These are phyloP conservation scores for Irpex lacteus DNA, from an alignment of 1,284 basidiomycete genomes.

Conservation along the genomic window DNA sequence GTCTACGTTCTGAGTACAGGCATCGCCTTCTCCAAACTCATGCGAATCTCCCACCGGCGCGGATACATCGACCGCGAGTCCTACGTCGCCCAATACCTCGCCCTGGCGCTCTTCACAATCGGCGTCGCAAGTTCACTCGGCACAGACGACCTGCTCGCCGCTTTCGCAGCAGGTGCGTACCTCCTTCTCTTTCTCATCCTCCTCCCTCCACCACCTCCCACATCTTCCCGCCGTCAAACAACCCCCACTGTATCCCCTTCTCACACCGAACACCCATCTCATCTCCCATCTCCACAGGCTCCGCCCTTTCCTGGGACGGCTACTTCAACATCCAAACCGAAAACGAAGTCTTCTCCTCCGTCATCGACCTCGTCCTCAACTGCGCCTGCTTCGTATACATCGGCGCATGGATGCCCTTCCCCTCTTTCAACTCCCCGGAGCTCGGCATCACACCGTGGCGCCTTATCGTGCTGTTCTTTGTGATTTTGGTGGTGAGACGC, in stretches of 20 bases:
- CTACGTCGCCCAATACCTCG: conserved; percentile 88
- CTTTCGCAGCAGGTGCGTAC: conserved; percentile 82
- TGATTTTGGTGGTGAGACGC: conserved; percentile 69
- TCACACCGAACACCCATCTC: too few relatives aligned
- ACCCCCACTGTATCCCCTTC: too few relatives aligned
- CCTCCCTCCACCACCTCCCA: too few relatives aligned
- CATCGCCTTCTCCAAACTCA: conserved; percentile 69
- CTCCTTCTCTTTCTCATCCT: too few relatives aligned
- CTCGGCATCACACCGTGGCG: conserved; percentile 74
- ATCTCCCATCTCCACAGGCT: conserved; percentile 40
- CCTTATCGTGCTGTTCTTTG: conserved; percentile 65
- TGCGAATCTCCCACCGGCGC: conserved; percentile 77
- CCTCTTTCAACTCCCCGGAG: conserved; percentile 56
- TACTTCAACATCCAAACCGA: conserved; percentile 86
- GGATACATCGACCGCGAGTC: conserved; percentile 89
- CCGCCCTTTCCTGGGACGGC: conserved; percentile 93
- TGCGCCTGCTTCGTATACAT: conserved; percentile 89
- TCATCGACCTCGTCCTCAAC: conserved; percentile 85
- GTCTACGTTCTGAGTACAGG: conserved; percentile 38
- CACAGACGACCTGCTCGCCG: conserved; percentile 84
- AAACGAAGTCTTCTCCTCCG: conserved; percentile 83
- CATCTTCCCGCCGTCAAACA: too few relatives aligned
- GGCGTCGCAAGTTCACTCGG: conserved; percentile 73
- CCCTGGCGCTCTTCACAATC: conserved; percentile 77
- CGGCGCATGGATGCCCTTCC: conserved; percentile 86